Evolutionary conservation across 192 early-diverging fungal species (phyloP), one percentile per base, ranked within the genome.

Genomic region (Umbelopsis sp.): DNA sequence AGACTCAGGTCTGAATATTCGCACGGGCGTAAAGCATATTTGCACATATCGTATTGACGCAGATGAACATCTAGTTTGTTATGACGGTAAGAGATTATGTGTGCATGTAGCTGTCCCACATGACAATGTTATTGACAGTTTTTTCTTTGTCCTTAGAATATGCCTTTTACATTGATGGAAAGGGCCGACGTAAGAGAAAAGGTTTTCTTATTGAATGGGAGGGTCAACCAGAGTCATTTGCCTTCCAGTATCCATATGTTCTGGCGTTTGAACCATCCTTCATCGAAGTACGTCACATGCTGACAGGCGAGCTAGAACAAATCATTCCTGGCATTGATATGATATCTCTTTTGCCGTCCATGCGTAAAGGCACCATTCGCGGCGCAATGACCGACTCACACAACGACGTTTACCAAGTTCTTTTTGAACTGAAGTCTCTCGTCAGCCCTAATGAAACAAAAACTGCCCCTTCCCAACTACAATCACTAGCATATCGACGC

Each of bases 111-210:
- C 25, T 16, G 13, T 0, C 33, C n/a, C 11, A 13, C 20, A 23
- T 52, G 21, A 23, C 20, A 25, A 52, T 25, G 2, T 10, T 22
- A 21, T 9, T 22, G 16, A n/a, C n/a, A 41, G n/a, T 21, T 16
- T 25, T 44, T 68, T 25, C 41, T 23, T 46, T 47, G 13, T 49
- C 46, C 15, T 30, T 73, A 93, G 95, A 96, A 77, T 92, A 92
- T 81, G 93, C 90, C 1, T 97, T 98, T 74, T 97, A 90, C 76
- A 89, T 98, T 35, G 91, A 97, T 82, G 89, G 89, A 68, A 87
- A 89, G 69, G 97, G 97, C 35, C 84, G 89, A 55, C 81, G 93
- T 35, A 84, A 90, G 47, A 74, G 89, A 8, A 78, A 76, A 16
- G 85, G 93, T 52, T 93, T 87, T 85, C 82, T 93, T 41, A 91